These are phyloP conservation scores for Albizia julibrissin DNA, from an alignment of 306 rosid genomes.

Conservation along the genomic window DNA sequence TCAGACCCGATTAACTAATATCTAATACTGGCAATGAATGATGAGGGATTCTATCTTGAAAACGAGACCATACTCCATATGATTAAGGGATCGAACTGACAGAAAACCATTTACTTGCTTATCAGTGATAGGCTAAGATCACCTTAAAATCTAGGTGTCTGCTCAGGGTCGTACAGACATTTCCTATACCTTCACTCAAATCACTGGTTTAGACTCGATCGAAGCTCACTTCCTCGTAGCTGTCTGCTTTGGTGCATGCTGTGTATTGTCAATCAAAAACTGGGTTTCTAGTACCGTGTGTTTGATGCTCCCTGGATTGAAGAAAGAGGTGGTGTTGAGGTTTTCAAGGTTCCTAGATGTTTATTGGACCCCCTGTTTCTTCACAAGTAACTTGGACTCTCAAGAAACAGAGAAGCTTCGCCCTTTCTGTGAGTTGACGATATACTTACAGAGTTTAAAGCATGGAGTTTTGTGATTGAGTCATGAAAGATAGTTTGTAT, in stretches of 20 bases:
- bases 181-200: neutral
- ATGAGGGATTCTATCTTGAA: neutral
- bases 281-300: neutral
- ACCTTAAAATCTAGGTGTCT: neutral
- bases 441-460: neutral
- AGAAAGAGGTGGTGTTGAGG: neutral
- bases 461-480: neutral
- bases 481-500: neutral
- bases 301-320: neutral
- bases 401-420: neutral
- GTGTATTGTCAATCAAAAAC: neutral
- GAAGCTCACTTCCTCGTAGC: neutral
- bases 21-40: neutral
- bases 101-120: neutral
- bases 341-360: neutral
- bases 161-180: neutral
- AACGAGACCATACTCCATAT: neutral
- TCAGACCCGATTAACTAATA: neutral
- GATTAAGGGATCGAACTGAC: neutral
- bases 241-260: neutral
- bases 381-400: neutral
- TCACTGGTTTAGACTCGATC: neutral
- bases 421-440: neutral
- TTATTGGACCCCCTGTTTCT: neutral
- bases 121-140: neutral